These are phyloP conservation scores for Xylaria cubensis DNA, from an alignment of 495 filamentous ascomycete species.

Conservation along the genomic window DNA sequence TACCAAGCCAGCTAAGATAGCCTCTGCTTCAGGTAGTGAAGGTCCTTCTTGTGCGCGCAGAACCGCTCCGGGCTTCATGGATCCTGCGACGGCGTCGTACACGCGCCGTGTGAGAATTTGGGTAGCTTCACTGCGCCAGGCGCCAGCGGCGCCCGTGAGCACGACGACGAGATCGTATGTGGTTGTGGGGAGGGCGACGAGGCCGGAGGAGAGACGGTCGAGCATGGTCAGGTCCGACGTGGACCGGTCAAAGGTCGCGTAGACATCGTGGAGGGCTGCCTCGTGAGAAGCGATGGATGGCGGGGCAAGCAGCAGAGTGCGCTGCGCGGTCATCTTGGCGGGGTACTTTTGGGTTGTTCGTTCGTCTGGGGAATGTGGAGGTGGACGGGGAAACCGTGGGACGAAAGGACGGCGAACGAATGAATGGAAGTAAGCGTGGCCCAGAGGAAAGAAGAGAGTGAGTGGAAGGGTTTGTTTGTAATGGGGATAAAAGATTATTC, in stretches of 20 bases:
- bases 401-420: neutral
- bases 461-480: neutral
- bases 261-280: constrained; percentile 51
- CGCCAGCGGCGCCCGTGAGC: constrained; percentile 66
- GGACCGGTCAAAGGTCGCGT: constrained; percentile 68
- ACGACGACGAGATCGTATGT: constrained; percentile 88
- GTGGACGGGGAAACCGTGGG: neutral
- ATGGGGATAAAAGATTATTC: neutral
- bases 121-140: constrained; percentile 58
- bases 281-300: constrained; percentile 59
- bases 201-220: constrained; percentile 84
- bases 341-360: neutral
- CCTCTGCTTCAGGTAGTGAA: constrained; percentile 64
- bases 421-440: neutral
- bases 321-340: constrained; percentile 33
- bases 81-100: constrained; percentile 67
- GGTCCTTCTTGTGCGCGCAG: constrained; percentile 71
- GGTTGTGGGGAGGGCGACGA: constrained; percentile 75
- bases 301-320: constrained; percentile 63
- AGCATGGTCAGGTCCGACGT: constrained; percentile 96
- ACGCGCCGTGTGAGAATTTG: constrained; percentile 70
- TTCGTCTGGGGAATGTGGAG: neutral
- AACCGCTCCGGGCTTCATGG: constrained; percentile 74
- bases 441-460: neutral
- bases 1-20: constrained; percentile 82